Base-by-base conservation (phyloP, 768 basidiomycete species). In the Termitomyces sp. region DNA sequence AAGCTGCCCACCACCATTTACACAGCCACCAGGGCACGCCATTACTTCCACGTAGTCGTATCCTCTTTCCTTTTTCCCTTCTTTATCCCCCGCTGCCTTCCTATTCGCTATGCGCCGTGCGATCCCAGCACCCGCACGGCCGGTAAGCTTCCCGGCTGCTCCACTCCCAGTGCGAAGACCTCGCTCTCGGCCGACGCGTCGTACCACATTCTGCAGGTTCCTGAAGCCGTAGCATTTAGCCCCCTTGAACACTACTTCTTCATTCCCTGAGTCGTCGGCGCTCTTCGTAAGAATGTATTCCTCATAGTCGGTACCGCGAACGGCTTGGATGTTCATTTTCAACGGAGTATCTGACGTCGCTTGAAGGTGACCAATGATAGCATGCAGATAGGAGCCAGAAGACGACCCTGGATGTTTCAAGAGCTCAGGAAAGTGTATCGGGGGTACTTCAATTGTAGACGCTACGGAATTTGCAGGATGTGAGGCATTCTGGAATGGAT, bases 1-100 rank as follows among this genome's bases (percentile, higher is more conserved):
- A 51, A 88, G 69, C 74, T 98, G 97, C 5, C 97, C 97, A 20
- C 96, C 97, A 7, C 97, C 97, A 67, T 98, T 98, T 39, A 97
- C 92, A 68, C 97, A 98, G 16, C 97, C 97, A 0, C 89, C 86
- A 0, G 97, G 97, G 74, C 97, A 99, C 32, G 97, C 97, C 97
- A 99, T 98, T 58, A 99, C 94, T 66, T 97, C 94, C 38, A 96
- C 86, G 68, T 94, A 97, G 72, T 96, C 93, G 67, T 92, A 92
- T 40, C 77, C 74, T 56, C 68, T 72, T 50, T 79, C 77, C 38
- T 64, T 65, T 11, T 68, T 73, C 42, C 62, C 66, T n/a, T 69
- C 73, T 39, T 61, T 66, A 15, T 68, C 64, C 13, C 63, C 68
- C 57, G 63, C 70, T 51, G 66, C 76, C 67, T 63, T 71, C 60